phyloP scores from a whole-genome alignment of 192 early-diverging fungal species.

The Backusella morwellensis region DNA sequence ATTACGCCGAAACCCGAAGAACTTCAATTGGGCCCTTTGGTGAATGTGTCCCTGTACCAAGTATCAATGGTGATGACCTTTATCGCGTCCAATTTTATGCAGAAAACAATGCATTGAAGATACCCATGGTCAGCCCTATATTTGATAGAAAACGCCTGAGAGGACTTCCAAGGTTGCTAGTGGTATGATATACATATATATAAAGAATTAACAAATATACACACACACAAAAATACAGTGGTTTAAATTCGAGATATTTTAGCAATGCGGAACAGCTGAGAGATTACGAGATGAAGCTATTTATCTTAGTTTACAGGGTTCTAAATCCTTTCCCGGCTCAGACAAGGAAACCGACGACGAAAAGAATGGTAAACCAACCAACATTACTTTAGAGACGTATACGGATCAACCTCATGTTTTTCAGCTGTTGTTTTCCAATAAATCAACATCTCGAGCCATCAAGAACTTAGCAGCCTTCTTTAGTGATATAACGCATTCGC shows the following conservation, averaged over 20 bases:
- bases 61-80: constrained; percentile 11
- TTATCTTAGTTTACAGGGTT: constrained; percentile 40
- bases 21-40: constrained; percentile 15
- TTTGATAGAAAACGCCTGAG: constrained; percentile 33
- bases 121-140: constrained; percentile 46
- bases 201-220: neutral
- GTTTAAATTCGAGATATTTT: neutral
- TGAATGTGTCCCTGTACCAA: neutral
- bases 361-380: neutral
- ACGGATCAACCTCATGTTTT: constrained; percentile 56
- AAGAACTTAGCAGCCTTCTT: constrained; percentile 22
- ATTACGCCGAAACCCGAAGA: neutral
- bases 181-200: constrained; percentile 33
- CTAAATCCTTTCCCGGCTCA: neutral
- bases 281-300: constrained; percentile 48
- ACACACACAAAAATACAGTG: neutral
- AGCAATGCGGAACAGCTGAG: constrained; percentile 47
- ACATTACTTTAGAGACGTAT: constrained; percentile 42
- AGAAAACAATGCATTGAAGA: constrained; percentile 36
- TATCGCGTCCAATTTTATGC: constrained; percentile 47
- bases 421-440: constrained; percentile 28
- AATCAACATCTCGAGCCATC: constrained; percentile 4
- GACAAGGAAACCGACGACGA: neutral
- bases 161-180: constrained; percentile 39
- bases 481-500: neutral